Base-by-base conservation (phyloP, 768 basidiomycete genomes). In the Leccinum fibrillosum region DNA sequence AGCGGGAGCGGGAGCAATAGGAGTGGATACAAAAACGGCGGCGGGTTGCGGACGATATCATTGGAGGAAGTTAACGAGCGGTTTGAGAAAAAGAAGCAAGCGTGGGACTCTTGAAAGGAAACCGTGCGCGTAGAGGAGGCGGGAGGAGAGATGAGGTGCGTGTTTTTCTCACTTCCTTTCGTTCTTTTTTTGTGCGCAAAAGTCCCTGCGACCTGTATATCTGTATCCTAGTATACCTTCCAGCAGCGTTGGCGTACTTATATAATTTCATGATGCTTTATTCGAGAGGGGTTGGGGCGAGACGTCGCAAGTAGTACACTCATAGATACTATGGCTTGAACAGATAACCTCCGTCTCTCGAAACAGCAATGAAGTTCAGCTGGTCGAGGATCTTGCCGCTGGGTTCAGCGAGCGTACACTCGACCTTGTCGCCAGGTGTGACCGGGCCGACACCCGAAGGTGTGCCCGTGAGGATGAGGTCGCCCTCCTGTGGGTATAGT, bases 391-490 rank as follows among this genome's bases (percentile, higher is more conserved):
- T 75, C 55, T 84, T 78, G 26, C 84, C 82, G 0, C 70, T 68
- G 5, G 74, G 67, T 60, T 87, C 85, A 5, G 81, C 75, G 49
- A 98, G 73, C 4, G 80, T 75, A 57, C 93, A 97, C 60, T 86
- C 83, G 59, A 98, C 80, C 28, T 77, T 80, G 75, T 98, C 94
- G 0, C 92, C 92, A 2, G 87, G 81, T 0, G 69, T 59, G 55
- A 98, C 69, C 1, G 86, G 85, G 19, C 94, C 93, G 4, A 98
- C 94, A 17, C 96, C 96, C 0, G 88, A 82, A 1, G 96, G 96
- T 1, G 96, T 98, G 5, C 94, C 92, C 0, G 94, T 96, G 34
- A 97, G 77, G 58, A 97, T 76, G n/a, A 96, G 76, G 63, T 97
- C 94, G 12, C 92, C 92, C 72, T 94, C 92, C 91, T 95, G 70